phyloP scores from a whole-genome alignment of 805 yeast species.

The Priceomyces haplophilus region DNA sequence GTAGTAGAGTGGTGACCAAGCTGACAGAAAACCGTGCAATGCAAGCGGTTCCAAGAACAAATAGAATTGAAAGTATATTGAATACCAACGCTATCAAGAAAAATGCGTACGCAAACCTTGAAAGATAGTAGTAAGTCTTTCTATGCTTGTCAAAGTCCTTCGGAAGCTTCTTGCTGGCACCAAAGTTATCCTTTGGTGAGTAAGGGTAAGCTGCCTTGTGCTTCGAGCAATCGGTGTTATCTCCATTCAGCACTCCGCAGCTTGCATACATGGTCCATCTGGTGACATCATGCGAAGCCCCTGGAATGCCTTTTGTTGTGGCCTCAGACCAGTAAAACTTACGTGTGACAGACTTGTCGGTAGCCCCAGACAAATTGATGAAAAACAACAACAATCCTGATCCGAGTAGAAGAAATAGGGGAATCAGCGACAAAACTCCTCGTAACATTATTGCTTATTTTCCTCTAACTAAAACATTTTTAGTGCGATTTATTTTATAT shows the following conservation, averaged over 20 bases:
- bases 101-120: conserved; percentile 43
- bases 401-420: conserved; percentile 23
- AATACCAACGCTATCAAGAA: conserved; percentile 58
- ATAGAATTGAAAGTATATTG: conserved; percentile 46
- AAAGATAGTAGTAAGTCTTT: conserved; percentile 58
- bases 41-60: background rate
- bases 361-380: conserved; percentile 27
- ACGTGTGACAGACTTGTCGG: conserved; percentile 16
- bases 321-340: conserved; percentile 27
- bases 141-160: conserved; percentile 44
- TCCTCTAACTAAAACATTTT: background rate
- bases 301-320: conserved; percentile 13
- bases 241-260: conserved; percentile 21
- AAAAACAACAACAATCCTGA: conserved; percentile 21
- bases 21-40: background rate
- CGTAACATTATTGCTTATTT: conserved; percentile 12
- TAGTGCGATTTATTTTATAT: background rate
- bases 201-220: conserved; percentile 28
- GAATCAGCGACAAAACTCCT: conserved; percentile 21
- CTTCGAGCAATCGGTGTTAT: conserved; percentile 17
- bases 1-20: conserved; percentile 1
- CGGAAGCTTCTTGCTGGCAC: conserved; percentile 40
- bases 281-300: conserved; percentile 11
- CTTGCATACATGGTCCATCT: conserved; percentile 29
- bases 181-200: conserved; percentile 29